Evolutionary conservation across 2,329 filamentous ascomycete genomes (phyloP), one percentile per base, ranked within the genome.

Genomic region (Venturia aucupariae): DNA sequence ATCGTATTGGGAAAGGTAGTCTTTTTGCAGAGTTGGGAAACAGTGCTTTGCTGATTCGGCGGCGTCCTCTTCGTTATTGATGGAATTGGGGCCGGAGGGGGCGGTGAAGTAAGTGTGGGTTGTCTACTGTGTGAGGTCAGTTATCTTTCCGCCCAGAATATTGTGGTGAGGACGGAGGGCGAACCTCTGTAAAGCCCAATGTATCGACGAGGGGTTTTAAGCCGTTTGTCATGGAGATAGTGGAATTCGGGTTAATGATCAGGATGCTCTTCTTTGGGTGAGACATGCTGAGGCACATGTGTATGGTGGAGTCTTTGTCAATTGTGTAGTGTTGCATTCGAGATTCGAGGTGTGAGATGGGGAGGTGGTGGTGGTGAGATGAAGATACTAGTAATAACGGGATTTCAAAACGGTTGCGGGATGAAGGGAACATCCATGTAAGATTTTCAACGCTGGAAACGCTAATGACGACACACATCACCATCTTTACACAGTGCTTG

Each of bases 211-310:
- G 72, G 10, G 79, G 79, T 68, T 81, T 80, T 69, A 92, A 80
- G 32, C 82, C 84, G 7, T 84, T 78, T 13, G 89, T 93, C 89
- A 93, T 93, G 64, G 80, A 78, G 64, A 77, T 70, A 0, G 87
- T 90, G 2, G 88, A 91, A 76, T 94, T 94, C 41, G 90, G 90
- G 71, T 94, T 93, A 70, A 93, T 81, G 66, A 93, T 79, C 48
- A 93, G 80, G 67, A 92, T 85, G 38, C 48, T 41, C 30, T 51
- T 44, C 24, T 51, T 46, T 32, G 42, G 24, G 3, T 35, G 24
- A 27, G 59, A 7, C 51, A 57, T 57, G 7, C 5, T 32, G 27
- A 57, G 15, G 30, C 10, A 19, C 6, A 57, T 35, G 27, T 57
- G 19, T 7, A 3, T 38, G 27, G 30, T 4, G 4, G 51, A 35